phyloP scores from a whole-genome alignment of 164 flowering plant genomes.

The Macadamia integrifolia region DNA sequence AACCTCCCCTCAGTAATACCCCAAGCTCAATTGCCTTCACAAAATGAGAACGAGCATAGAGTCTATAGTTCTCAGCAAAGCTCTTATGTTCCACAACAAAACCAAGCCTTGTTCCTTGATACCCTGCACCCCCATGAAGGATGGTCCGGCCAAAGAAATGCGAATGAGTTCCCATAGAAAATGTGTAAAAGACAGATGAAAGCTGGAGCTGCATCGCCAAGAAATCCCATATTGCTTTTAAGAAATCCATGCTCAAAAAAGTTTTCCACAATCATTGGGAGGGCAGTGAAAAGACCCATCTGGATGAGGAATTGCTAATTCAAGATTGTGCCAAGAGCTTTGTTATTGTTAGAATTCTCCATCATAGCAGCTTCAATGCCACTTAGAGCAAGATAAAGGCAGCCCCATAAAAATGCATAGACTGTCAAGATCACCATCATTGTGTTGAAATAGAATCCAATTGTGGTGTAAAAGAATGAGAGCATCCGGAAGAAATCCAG shows the following conservation, averaged over 20 bases:
- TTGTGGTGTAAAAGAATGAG: constrained; percentile 78
- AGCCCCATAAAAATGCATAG: constrained; percentile 83
- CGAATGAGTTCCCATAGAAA: constrained; percentile 64
- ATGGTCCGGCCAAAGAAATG: constrained; percentile 93
- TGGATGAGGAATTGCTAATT: constrained; percentile 27
- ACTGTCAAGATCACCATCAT: constrained; percentile 42
- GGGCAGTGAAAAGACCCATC: constrained; percentile 89
- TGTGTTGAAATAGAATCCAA: constrained; percentile 48
- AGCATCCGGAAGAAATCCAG: constrained; percentile 94
- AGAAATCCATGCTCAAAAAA: constrained; percentile 82
- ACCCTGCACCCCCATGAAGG: constrained; percentile 97
- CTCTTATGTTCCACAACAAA: constrained; percentile 27
- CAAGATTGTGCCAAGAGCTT: no score
- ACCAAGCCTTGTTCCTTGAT: constrained; percentile 94
- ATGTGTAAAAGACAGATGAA: constrained; percentile 29
- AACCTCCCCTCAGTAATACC: constrained; percentile 33
- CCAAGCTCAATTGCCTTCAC: constrained; percentile 92
- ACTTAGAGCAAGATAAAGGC: constrained; percentile 83
- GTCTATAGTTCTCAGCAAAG: constrained; percentile 18
- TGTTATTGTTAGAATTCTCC: no score
- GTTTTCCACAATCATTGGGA: constrained; percentile 90
- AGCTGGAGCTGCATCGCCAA: constrained; percentile 89
- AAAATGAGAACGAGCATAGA: constrained; percentile 92
- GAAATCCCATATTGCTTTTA: constrained; percentile 76
- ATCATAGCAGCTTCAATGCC: constrained; percentile 45